Conservation (phyloP, 257 asterid genomes). For the Plantago elongata region DNA sequence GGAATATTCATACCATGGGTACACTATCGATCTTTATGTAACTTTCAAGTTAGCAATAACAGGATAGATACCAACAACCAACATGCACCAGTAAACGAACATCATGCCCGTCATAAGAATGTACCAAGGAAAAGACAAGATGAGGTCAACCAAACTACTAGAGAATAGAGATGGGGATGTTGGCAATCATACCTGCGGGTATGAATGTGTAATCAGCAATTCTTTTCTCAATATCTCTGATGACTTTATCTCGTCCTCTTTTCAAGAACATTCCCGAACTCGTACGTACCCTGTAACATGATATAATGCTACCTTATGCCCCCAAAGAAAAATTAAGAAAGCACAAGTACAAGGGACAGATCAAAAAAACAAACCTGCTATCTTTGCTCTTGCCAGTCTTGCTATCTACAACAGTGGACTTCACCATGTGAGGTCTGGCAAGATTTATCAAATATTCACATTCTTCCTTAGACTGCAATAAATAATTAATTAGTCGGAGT, state of each 20-base stretch:
- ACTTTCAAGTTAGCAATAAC: conserved; percentile 2
- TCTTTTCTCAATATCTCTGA: conserved; percentile 59
- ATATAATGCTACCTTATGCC: conserved; percentile 14
- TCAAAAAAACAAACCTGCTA: conserved; percentile 52
- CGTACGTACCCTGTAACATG: conserved; percentile 70
- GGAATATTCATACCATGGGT: background rate
- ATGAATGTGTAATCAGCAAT: conserved; percentile 67
- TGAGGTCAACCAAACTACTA: conserved; percentile 5
- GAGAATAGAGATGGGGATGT: background rate
- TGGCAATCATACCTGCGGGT: conserved; percentile 53
- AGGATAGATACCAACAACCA: background rate
- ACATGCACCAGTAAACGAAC: too few relatives aligned
- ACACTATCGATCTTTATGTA: background rate
- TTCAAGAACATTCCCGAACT: conserved; percentile 68
- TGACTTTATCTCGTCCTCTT: conserved; percentile 59
- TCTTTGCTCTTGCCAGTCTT: conserved; percentile 67
- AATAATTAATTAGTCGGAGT: conserved; percentile 12
- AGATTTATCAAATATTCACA: conserved; percentile 68
- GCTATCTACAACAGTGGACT: conserved; percentile 69
- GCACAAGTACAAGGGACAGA: conserved; percentile 10
- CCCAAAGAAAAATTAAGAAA: background rate
- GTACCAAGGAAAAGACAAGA: conserved; percentile 1
- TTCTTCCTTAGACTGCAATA: conserved; percentile 70
- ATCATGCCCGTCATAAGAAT: background rate
- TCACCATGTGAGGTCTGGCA: conserved; percentile 67